Base-by-base conservation (phyloP, 768 basidiomycete genomes). In the Russula sp. region DNA sequence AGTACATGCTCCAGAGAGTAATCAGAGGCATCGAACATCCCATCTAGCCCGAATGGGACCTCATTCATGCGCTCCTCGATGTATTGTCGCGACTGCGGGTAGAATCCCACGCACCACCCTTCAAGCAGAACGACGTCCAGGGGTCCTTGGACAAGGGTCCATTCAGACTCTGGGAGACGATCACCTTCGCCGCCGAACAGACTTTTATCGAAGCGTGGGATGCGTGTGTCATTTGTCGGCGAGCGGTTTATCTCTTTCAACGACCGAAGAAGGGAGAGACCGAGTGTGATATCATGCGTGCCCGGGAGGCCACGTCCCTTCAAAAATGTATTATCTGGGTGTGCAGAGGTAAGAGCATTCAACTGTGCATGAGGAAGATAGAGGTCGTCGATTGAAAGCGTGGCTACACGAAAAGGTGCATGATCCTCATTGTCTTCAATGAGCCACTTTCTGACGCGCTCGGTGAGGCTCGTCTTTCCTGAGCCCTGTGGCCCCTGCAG, bases 71-170 rank as follows among this genome's bases (percentile, higher is more conserved):
- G 75, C 42, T 69, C 70, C 47, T 82, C 77, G 38, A 93, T 71
- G 62, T 83, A 81, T 10, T 76, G 72, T 18, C 66, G 49, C 0
- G 76, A 67, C 7, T 91, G 77, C 1, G 92, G 86, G 54, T 79
- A 78, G 70, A 97, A 98, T 0, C 96, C 95, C 25, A 90, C 83
- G 73, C 87, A 93, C 97, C 97, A 99, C 10, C 97, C 97, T 75
- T 99, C 97, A 52, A 99, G 75, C 52, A 99, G 80, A 53, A 98
- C 87, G 14, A 98, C 76, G 69, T 99, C 92, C 6, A 88, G 63
- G 0, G 80, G 80, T 69, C 77, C 70, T 64, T 75, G 38, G 7
- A 93, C 76, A 2, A 75, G 66, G 1, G 73, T 70, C 16, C 82
- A 67, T 29, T 65, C 56, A 11, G 60, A 80, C 41, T 75, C 74